Conservation (phyloP, 768 basidiomycete genomes). For the Mycena latifolia region DNA sequence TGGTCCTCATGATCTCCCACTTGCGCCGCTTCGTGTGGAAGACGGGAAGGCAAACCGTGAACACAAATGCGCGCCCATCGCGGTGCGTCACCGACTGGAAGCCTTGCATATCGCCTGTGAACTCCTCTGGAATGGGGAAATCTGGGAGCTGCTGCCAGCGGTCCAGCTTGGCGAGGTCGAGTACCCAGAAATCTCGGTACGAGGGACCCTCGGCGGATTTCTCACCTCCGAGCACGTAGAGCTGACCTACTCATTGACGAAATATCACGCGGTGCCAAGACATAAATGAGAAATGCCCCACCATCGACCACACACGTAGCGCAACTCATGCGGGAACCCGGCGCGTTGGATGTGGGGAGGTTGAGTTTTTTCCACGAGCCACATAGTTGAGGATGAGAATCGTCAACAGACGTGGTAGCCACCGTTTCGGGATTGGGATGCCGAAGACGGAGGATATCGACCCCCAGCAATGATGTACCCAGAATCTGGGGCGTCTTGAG, state of each 20-base stretch:
- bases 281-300: no score
- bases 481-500: constrained; percentile 20
- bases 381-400: constrained; percentile 43
- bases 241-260: constrained; percentile 39
- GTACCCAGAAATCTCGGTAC: constrained; percentile 41
- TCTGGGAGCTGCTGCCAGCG: constrained; percentile 42
- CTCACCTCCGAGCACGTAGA: constrained; percentile 46
- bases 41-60: constrained; percentile 47
- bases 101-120: no score
- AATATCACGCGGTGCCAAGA: no score
- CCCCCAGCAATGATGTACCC: constrained; percentile 15
- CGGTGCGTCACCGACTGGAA: constrained; percentile 34
- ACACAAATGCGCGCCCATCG: no score
- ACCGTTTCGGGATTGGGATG: constrained; percentile 45
- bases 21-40: constrained; percentile 50
- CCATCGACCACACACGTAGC: no score
- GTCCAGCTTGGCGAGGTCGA: constrained; percentile 42
- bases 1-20: constrained; percentile 48
- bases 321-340: no score
- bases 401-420: constrained; percentile 32
- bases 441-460: constrained; percentile 35
- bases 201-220: constrained; percentile 40
- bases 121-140: constrained; percentile 38
- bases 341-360: no score
- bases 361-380: constrained; percentile 53